Conservation (phyloP, 345 rosid species). For the Leavenworthia alabamica region DNA sequence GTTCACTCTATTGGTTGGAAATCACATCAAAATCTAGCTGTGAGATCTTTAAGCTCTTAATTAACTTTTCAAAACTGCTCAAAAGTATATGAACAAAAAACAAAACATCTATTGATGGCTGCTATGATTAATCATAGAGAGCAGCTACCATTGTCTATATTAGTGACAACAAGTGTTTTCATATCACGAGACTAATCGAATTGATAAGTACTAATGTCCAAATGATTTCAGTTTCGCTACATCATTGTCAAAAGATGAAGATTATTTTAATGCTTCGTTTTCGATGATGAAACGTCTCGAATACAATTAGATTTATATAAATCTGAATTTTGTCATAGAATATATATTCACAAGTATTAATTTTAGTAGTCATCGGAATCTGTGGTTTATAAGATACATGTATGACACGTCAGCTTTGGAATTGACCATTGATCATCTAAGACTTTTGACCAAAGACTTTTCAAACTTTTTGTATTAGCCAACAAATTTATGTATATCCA, state of each 20-base stretch:
- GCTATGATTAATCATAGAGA: background rate
- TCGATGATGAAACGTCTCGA: background rate
- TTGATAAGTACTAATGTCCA: background rate
- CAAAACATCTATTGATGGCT: background rate
- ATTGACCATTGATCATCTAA: constrained; percentile 22
- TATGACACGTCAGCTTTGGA: constrained; percentile 19
- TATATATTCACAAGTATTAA: background rate
- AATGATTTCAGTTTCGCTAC: background rate
- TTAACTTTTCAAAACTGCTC: background rate
- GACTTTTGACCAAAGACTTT: constrained; percentile 23
- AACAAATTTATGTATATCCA: no score
- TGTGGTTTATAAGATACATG: background rate
- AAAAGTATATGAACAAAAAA: background rate
- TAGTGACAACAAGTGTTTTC: background rate
- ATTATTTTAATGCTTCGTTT: background rate
- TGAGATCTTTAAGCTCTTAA: background rate
- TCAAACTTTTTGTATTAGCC: background rate
- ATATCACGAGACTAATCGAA: background rate
- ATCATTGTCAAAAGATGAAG: background rate
- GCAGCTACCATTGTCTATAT: background rate
- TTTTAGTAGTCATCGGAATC: background rate
- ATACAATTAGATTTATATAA: background rate
- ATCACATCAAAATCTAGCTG: constrained; percentile 3
- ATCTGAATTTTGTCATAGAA: background rate
- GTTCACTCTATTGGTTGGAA: background rate